Percentiles rank a stretch among this genome's conserved stretches.
These are phyloP conservation scores for Vararia minispora DNA, from an alignment of 768 basidiomycete genomes.

Conservation along the genomic window DNA sequence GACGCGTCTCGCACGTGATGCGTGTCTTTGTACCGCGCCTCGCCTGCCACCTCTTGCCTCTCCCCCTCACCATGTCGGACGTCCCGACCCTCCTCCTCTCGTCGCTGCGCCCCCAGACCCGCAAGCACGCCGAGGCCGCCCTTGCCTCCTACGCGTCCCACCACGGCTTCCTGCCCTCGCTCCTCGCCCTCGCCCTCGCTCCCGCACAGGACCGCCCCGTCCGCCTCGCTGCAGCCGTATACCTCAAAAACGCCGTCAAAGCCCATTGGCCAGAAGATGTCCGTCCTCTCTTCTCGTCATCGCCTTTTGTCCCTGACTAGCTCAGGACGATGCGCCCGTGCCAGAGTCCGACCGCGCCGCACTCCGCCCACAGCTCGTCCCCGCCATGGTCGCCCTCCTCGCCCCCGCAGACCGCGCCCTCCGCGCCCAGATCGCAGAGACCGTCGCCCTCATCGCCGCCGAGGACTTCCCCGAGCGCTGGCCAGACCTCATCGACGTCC, in stretches of 20 bases:
- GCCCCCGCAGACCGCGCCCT: constrained; percentile 58
- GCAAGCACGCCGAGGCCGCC: constrained; percentile 75
- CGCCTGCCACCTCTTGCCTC: background rate
- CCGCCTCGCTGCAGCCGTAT: constrained; percentile 77
- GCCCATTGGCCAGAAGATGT: constrained; percentile 79
- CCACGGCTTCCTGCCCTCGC: constrained; percentile 66
- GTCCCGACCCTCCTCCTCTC: constrained; percentile 60
- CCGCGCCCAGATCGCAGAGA: constrained; percentile 84
- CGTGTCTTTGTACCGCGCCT: background rate
- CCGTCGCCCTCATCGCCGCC: constrained; percentile 84
- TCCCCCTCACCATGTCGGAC: constrained; percentile 40
- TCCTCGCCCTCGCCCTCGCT: constrained; percentile 71
- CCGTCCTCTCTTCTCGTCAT: constrained; percentile 15
- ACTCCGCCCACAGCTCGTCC: constrained; percentile 70
- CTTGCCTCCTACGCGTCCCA: constrained; percentile 59
- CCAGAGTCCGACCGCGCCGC: constrained; percentile 58
- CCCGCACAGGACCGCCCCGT: constrained; percentile 52
- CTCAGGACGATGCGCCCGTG: constrained; percentile 64
- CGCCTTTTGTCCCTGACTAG: constrained; percentile 1
- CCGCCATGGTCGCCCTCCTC: constrained; percentile 84
- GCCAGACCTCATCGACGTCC: constrained; percentile 82
- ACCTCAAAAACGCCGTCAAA: constrained; percentile 87
- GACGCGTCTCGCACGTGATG: no score
- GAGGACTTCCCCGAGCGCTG: constrained; percentile 87
- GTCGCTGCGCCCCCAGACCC: constrained; percentile 53